These are phyloP conservation scores for Pseudogymnoascus sp. DNA, from an alignment of 2,329 filamentous ascomycete genomes.

Conservation along the genomic window DNA sequence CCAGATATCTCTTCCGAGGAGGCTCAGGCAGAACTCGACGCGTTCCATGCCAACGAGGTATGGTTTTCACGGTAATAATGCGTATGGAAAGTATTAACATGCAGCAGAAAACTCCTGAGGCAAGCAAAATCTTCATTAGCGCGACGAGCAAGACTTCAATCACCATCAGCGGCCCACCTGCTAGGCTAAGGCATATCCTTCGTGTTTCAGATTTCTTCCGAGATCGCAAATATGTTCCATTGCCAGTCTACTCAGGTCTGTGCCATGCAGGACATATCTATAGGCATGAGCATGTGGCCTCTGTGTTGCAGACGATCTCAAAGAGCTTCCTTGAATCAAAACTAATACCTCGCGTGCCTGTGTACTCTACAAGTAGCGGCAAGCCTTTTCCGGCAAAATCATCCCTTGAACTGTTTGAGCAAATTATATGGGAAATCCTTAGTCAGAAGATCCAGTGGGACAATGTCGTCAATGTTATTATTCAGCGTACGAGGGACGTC, in stretches of 20 bases:
- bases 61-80: too few species aligned
- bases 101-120: conserved; percentile 15
- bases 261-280: conserved; percentile 38
- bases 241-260: conserved; percentile 34
- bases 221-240: conserved; percentile 23
- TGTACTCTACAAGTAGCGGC: conserved; percentile 30
- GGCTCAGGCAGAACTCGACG: conserved; percentile 35
- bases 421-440: conserved; percentile 27
- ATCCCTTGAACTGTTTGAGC: conserved; percentile 22
- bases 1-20: conserved; percentile 26
- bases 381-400: conserved; percentile 23
- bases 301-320: conserved; percentile 21
- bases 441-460: conserved; percentile 27
- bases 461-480: conserved; percentile 22
- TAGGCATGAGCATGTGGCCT: conserved; percentile 23
- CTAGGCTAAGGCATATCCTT: conserved; percentile 27
- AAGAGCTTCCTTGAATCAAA: conserved; percentile 9
- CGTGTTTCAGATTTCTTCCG: conserved; percentile 26
- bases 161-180: conserved; percentile 16
- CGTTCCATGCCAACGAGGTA: conserved; percentile 23
- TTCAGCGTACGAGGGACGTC: conserved; percentile 16
- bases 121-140: conserved; percentile 18
- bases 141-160: conserved; percentile 13
- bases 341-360: conserved; percentile 22
- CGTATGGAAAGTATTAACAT: background rate